Evolutionary conservation across 495 filamentous ascomycete species (phyloP).

Genomic region (Bombardia bombarda): DNA sequence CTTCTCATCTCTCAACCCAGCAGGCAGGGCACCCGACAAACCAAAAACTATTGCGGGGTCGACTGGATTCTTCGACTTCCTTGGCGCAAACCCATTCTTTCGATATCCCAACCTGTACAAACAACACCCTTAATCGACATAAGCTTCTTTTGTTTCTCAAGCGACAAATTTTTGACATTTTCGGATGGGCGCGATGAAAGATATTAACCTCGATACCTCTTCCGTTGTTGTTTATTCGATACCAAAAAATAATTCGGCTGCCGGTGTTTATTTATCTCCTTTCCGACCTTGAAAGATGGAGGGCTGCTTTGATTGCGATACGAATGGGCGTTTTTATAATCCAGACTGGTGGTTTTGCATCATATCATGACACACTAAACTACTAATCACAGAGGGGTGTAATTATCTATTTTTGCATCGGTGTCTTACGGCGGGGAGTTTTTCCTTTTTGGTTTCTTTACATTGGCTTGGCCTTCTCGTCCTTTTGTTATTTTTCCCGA

Average conservation of each 20-base stretch:
- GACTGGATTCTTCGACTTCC: slow-evolving; percentile 25
- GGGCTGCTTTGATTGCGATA: slow-evolving; percentile 14
- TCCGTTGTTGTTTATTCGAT: slow-evolving; percentile 16
- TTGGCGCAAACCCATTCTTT: slow-evolving; percentile 8
- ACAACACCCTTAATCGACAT: slow-evolving; percentile 26
- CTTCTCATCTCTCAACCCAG: no score
- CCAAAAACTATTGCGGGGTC: slow-evolving; percentile 13
- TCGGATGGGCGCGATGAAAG: slow-evolving; percentile 28
- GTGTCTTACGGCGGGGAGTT: slow-evolving; percentile 28
- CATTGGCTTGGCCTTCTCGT: slow-evolving; percentile 12
- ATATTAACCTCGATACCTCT: slow-evolving; percentile 32
- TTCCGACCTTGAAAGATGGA: slow-evolving; percentile 23
- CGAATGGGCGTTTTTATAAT: slow-evolving; percentile 23
- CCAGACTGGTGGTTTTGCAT: slow-evolving; percentile 20
- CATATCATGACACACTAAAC: neutral
- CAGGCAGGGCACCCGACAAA: slow-evolving; percentile 24
- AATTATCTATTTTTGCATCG: slow-evolving; percentile 31
- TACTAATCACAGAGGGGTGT: slow-evolving; percentile 18
- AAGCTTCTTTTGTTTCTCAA: slow-evolving; percentile 15
- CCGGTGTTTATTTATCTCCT: no score
- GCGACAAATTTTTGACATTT: slow-evolving; percentile 24
- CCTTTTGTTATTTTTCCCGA: slow-evolving; percentile 13
- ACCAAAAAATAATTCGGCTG: slow-evolving; percentile 14
- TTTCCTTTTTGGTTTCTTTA: slow-evolving; percentile 15
- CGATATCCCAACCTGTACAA: slow-evolving; percentile 28